Evolutionary conservation across 2,329 filamentous ascomycete species (phyloP), one percentile per base, ranked within the genome.

Genomic region (Phialophora macrospora): DNA sequence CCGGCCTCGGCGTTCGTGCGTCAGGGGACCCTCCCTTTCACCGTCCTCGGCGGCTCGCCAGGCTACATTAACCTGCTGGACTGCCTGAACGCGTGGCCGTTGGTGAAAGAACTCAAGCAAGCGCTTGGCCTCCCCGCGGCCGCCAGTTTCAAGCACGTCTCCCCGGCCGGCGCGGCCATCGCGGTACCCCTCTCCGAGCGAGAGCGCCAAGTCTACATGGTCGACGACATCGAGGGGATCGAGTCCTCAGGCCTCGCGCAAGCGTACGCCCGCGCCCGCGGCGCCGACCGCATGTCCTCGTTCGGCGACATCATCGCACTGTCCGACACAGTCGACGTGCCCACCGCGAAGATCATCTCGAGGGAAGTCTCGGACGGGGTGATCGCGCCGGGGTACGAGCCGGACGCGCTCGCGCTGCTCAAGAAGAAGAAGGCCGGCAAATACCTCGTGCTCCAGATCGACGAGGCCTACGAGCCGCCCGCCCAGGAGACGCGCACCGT

Each of bases 141-240:
- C 32, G 94, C 95, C 69, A 97, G 92, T 78, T 99, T 99, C 88
- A 99, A 97, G 87, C 95, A 99, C 78, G 95, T 98, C 69, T 99
- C 95, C 9, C 95, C 95, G 22, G 95, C 95, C 51, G 95, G 95
- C 75, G 95, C 94, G 65, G 94, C 95, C 71, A 95, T 99, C 74
- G 95, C 93, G 72, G 88, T 95, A 6, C 92, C 93, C 24, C 85
- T 99, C 70, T 92, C 83, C 70, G 87, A 91, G 48, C 90, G 91
- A 60, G 95, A 99, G 86, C 90, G 91, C 80, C 96, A 96, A 82
- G 95, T 97, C 62, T 99, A 97, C 84, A 97, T 99, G 84, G 95
- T 99, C 65, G 92, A 96, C 75, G 95, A 97, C 76, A 96, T 99
- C 74, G 86, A 88, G 67, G 93, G 92, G 61, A 88, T 99, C 69